Conservation (phyloP, 129 eudicot species). For the Flaveria robusta region DNA sequence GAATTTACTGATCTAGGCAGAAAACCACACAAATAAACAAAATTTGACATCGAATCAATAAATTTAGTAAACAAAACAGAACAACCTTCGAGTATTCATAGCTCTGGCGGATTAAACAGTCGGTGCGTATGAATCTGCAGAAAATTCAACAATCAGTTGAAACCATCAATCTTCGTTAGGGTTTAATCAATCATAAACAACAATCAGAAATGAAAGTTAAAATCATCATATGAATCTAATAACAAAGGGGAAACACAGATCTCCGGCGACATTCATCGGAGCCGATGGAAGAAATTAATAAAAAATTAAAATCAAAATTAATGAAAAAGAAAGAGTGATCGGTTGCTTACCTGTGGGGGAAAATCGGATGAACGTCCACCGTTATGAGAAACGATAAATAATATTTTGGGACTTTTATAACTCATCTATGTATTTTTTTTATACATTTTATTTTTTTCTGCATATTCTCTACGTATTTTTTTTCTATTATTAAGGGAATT, state of each 20-base stretch:
- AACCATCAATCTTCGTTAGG: constrained; percentile 18
- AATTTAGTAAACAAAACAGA: constrained; percentile 1
- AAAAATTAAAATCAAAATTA: background rate
- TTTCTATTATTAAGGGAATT: too few relatives aligned
- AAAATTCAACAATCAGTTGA: constrained; percentile 9
- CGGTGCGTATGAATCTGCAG: constrained; percentile 31
- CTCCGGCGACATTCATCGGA: constrained; percentile 22
- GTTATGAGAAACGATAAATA: constrained; percentile 23
- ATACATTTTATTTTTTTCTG: too few relatives aligned
- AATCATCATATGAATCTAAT: constrained; percentile 6
- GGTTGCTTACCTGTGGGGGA: constrained; percentile 38
- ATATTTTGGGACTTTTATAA: constrained; percentile 2
- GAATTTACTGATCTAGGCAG: constrained; percentile 22
- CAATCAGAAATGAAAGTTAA: constrained; percentile 4
- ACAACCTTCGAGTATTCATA: constrained; percentile 42
- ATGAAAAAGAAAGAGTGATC: constrained; percentile 21
- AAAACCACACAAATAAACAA: background rate
- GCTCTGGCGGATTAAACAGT: constrained; percentile 18
- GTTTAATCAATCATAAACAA: constrained; percentile 8
- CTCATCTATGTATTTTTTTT: too few relatives aligned
- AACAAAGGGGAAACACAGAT: constrained; percentile 7
- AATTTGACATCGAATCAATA: constrained; percentile 3
- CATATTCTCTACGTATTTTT: too few relatives aligned
- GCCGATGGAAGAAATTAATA: background rate
- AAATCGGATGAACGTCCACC: constrained; percentile 27